phyloP scores from a whole-genome alignment of 148 eudicot genomes.

The Rhododendron vialii region DNA sequence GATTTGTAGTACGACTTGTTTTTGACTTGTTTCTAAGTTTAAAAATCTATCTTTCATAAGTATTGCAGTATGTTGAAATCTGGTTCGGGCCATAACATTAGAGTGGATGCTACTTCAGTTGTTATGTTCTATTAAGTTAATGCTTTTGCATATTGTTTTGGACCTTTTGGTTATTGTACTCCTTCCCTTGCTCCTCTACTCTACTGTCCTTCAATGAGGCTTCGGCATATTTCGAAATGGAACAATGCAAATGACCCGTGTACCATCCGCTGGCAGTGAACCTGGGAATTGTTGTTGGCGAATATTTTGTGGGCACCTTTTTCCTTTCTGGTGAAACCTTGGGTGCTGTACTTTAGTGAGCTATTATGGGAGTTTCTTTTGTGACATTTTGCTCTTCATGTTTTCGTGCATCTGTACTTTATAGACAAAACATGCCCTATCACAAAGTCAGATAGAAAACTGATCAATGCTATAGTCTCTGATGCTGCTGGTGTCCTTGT shows the following conservation, averaged over 20 bases:
- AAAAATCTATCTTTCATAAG: not conserved
- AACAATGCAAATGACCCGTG: not conserved
- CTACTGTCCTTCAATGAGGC: not conserved
- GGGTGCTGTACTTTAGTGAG: not conserved
- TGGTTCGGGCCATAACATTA: not conserved
- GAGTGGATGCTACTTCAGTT: not conserved
- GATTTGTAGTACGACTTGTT: not conserved
- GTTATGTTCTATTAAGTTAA: not conserved
- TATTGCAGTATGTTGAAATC: not conserved
- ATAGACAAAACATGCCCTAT: not conserved
- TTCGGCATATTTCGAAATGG: not conserved
- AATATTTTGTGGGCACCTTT: not conserved
- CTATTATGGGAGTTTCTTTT: not conserved
- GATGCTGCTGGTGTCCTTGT: not conserved
- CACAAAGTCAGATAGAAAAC: not conserved
- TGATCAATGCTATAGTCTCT: not conserved
- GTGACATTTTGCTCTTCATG: not conserved
- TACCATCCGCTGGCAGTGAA: not conserved
- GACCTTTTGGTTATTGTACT: not conserved
- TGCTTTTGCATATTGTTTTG: not conserved
- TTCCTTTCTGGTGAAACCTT: not conserved
- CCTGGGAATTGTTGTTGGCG: not conserved
- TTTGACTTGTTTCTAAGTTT: not conserved
- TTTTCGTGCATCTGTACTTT: not conserved
- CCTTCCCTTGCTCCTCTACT: not conserved